phyloP scores from a whole-genome alignment of 2,329 filamentous ascomycete species.

The Proliferodiscus dingleyae region DNA sequence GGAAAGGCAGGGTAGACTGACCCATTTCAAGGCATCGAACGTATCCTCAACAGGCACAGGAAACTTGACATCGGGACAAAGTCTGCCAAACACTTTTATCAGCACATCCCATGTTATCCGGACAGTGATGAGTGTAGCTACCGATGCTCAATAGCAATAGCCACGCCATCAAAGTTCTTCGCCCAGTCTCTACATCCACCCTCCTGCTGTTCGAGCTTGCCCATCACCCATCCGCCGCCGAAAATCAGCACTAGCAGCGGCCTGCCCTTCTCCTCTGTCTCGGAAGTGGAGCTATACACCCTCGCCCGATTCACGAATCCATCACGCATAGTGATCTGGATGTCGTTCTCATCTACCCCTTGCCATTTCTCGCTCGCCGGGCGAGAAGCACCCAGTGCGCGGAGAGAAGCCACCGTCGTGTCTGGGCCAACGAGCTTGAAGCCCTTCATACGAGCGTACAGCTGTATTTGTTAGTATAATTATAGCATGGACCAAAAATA shows the following conservation, averaged over 20 bases:
- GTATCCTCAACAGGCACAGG: slow-evolving; percentile 37
- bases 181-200: slow-evolving; percentile 28
- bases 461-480: neutral
- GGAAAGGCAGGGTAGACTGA: too few relatives aligned
- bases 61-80: slow-evolving; percentile 41
- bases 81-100: slow-evolving; percentile 1
- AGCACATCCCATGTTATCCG: neutral
- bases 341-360: slow-evolving; percentile 6
- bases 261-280: neutral
- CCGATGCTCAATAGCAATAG: slow-evolving; percentile 35
- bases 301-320: neutral
- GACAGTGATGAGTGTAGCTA: neutral
- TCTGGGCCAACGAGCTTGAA: slow-evolving; percentile 2
- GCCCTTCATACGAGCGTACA: neutral
- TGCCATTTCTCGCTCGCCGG: neutral
- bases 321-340: slow-evolving; percentile 7
- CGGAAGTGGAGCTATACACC: neutral
- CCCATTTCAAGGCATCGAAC: slow-evolving; percentile 41
- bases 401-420: slow-evolving; percentile 1
- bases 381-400: neutral
- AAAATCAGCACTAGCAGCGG: slow-evolving; percentile 27
- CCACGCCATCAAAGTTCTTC: slow-evolving; percentile 32
- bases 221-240: slow-evolving; percentile 29
- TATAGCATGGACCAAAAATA: neutral
- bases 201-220: slow-evolving; percentile 29